Base-by-base conservation (phyloP, 108 stramenopile species). In the Nitzschia putrida region DNA sequence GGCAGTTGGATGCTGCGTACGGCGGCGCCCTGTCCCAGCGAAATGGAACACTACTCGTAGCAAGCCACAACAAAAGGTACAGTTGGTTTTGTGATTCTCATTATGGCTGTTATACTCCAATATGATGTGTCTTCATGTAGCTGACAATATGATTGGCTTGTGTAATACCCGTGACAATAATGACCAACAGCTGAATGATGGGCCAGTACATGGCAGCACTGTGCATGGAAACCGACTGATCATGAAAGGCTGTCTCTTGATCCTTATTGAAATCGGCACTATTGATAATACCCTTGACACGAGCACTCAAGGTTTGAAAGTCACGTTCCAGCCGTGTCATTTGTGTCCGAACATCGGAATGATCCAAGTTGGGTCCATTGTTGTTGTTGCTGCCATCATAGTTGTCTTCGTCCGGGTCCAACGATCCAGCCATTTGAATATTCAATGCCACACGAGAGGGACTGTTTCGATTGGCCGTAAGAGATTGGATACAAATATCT, bases 201-300 rank as follows among this genome's bases (percentile, higher is more conserved):
- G 87, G 87, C 87, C 87, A 88, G 75, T 85, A 88, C 74, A 64
- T 73, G 61, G 83, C 73, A 39, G 87, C 87, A 34, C 67, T 72
- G 63, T 88, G 81, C 84, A 88, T 88, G 8, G 80, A 78, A 66
- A 84, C 71, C 47, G 80, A 84, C 72, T 88, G 85, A 40, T 84
- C 81, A 52, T 86, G 85, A 61, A 88, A 88, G 10, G 38, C 53
- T 16, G 52, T 55, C 47, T 79, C 78, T 39, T 79, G 67, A 22
- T 79, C 61, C 44, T 79, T 79, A 67, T 68, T 79, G 61, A 57
- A 79, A 57, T 79, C 78, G 0, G 78, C 78, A 58, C 55, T 73
- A 47, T 73, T 79, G 34, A 69, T 8, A 37, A 72, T 74, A 1
- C 66, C 58, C 57, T 60, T 68, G 23, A 73, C 72, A 24, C 71